These are phyloP conservation scores for Pisolithus albus DNA, from an alignment of 768 basidiomycete genomes.

Conservation along the genomic window DNA sequence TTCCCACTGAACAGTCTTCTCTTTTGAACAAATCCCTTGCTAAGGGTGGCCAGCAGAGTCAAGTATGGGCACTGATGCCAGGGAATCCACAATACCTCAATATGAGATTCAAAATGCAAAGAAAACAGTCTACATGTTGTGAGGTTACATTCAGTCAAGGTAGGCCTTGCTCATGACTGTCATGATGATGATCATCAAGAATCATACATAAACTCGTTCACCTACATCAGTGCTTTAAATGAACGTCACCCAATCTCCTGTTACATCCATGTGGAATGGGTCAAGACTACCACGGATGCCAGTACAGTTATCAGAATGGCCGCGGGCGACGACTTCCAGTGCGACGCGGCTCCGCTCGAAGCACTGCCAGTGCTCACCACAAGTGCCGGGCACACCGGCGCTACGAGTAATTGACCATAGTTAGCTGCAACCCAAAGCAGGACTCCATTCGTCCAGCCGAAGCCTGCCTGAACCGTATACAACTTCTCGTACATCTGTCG, in stretches of 20 bases:
- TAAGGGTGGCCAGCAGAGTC: no score
- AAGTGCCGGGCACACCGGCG: slow-evolving; percentile 57
- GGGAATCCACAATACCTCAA: no score
- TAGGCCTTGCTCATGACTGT: no score
- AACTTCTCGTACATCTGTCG: slow-evolving; percentile 85
- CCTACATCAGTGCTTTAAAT: neutral
- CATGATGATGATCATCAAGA: no score
- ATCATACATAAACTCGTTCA: no score
- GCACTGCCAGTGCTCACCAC: slow-evolving; percentile 6
- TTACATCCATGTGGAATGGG: neutral
- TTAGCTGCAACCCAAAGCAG: slow-evolving; percentile 65
- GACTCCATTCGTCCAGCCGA: slow-evolving; percentile 88
- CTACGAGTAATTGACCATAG: slow-evolving; percentile 53
- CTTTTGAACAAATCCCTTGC: no score
- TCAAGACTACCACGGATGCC: slow-evolving; percentile 1
- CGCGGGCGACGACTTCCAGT: neutral
- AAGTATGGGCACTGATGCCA: no score
- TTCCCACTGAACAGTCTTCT: no score
- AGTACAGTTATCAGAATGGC: neutral
- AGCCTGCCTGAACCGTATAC: slow-evolving; percentile 83
- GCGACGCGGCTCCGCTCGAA: slow-evolving; percentile 3
- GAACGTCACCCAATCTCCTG: neutral
- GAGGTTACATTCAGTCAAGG: no score
- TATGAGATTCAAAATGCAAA: no score
- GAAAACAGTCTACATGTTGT: no score